These are phyloP conservation scores for Stevia rebaudiana DNA, from an alignment of 140 eudicot species.

Conservation along the genomic window DNA sequence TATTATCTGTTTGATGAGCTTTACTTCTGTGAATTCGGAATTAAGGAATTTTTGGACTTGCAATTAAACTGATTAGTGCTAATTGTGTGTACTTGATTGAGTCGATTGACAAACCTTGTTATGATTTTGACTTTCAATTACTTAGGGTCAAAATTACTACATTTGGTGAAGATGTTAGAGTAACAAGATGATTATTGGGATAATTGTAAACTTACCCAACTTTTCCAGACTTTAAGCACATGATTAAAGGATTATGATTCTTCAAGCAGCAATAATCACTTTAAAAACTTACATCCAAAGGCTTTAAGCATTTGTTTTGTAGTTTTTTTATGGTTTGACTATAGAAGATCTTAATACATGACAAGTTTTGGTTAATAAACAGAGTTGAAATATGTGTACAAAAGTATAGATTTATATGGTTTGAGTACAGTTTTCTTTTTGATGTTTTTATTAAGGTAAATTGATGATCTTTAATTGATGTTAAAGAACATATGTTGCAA, in stretches of 20 bases:
- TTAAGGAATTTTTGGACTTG: not conserved
- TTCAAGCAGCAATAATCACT: not conserved
- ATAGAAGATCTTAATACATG: not conserved
- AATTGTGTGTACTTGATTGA: not conserved
- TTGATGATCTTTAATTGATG: not conserved
- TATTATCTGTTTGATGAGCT: not conserved
- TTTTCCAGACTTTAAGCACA: not conserved
- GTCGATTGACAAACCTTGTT: not conserved
- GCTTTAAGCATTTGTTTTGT: not conserved
- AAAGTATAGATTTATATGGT: not conserved
- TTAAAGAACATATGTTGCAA: not conserved
- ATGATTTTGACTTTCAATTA: not conserved
- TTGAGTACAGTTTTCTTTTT: not conserved
- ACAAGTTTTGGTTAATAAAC: not conserved
- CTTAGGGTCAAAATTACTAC: not conserved
- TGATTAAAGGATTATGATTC: not conserved
- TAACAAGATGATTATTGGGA: not conserved
- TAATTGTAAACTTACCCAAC: not conserved
- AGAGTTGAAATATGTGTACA: not conserved
- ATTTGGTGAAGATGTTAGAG: not conserved
- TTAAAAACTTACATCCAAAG: not conserved
- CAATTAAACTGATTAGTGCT: not conserved
- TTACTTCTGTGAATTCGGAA: not conserved
- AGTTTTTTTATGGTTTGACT: not conserved
- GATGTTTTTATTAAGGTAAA: not conserved